Evolutionary conservation across 148 eudicot genomes (phyloP), one percentile per base, ranked within the genome.

Genomic region (Linanthus parryae): DNA sequence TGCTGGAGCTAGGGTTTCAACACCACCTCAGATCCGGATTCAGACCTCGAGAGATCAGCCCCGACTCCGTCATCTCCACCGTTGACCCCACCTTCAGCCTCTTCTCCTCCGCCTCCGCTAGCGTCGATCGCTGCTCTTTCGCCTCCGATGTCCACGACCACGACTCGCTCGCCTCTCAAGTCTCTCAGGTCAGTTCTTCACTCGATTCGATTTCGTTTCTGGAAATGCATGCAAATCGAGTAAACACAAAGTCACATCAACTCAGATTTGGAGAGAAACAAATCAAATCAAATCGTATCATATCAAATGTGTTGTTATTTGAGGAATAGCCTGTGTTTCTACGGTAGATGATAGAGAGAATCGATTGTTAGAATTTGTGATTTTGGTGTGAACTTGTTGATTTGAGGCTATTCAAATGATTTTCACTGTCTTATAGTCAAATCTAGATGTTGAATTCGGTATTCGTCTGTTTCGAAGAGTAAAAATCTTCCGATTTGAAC

Each of bases 91-190:
- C 75, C 47, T 64, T 73, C 72, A 73, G 78, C 35, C 67, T 90
- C 52, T 79, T 79, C 54, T 90, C 95, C 8, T 85, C 91, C 36
- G 81, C 84, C 23, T 82, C 97, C 18, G 85, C 63, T 8, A 73
- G 84, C 26, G 88, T 73, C 3, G 85, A 76, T 37, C 83, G 88
- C 20, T 81, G 81, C 66, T 81, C 92, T 29, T 81, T 72, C 55
- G 72, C 88, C 3, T 77, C 87, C 11, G 83, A 82, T 34, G 63
- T 56, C 9, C 75, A 54, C 44, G 89, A 76, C 62, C 83, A 69
- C 36, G 82, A 77, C 28, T 81, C 72, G 46, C 39, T 71, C 62
- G 61, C 54, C 57, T 63, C 79, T n/a, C 61, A 63, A 9, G 14
- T 64, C 47, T 71, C 76, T 60, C 75, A 59, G 63, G 86, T 70